Base-by-base conservation (phyloP, 2,329 filamentous ascomycete species). In the Claviceps paspali region DNA sequence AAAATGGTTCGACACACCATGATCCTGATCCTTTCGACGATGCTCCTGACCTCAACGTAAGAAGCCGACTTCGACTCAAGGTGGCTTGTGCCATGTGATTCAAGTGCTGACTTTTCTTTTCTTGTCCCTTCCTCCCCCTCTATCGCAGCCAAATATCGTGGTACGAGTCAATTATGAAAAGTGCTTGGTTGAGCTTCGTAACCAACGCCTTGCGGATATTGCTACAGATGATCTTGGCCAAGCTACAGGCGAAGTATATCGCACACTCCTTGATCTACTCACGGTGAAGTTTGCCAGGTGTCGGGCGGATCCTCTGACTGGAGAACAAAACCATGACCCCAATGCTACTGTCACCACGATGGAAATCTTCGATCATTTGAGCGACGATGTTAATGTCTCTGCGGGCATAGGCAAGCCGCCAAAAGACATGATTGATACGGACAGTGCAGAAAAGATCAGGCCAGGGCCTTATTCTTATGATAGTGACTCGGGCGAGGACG, bases 111-210 rank as follows among this genome's bases (percentile, higher is more conserved):
- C 21, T 10, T 12, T 17, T 15, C 6, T 17, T 11, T 10, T 17
- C n/a, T 29, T 12, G 4, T 6, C 6, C 12, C 6, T 31, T 30
- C n/a, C n/a, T n/a, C n/a, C n/a, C 6, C 12, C 28, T 11, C 6
- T 29, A 10, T 6, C n/a, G 22, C 52, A 92, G 78, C 70, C 75
- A 35, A 72, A 81, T 40, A 65, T 86, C 45, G 68, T 87, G 26
- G 65, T 96, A 34, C 75, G 79, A 21, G 66, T 95, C 38, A 95
- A 94, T 52, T 79, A 84, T 50, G 80, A 87, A 39, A 92, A 88
- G 55, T 83, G 85, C 41, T 65, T 79, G 6, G 82, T 95, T 8
- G 77, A 82, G 35, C 66, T 94, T 44, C 82, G 88, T 39, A 94
- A 85, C 49, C 71, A 79, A 45, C 74, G 76, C 15, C 74, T 96